phyloP scores from a whole-genome alignment of 2,329 filamentous ascomycete genomes.

The Clonostachys solani region DNA sequence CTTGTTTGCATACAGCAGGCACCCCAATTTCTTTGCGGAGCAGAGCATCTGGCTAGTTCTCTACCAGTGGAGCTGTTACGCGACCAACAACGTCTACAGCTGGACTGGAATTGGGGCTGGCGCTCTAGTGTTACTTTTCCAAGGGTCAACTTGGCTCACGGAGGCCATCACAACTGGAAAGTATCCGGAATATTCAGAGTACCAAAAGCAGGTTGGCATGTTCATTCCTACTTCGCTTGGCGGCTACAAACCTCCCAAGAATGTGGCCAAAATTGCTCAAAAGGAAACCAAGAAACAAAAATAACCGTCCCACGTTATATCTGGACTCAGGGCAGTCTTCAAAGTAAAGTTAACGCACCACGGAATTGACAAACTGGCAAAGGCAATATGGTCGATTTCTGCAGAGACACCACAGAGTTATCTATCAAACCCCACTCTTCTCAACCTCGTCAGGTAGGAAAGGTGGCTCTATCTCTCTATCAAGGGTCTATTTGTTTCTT shows the following conservation, averaged over 20 bases:
- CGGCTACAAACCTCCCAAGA: conserved; percentile 32
- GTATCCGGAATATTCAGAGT: conserved; percentile 83
- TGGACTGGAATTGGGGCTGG: conserved; percentile 73
- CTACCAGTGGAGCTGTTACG: conserved; percentile 83
- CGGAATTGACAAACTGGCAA: too few species aligned
- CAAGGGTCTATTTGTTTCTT: conserved; percentile 5
- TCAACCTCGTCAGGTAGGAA: too few species aligned
- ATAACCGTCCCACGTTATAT: conserved; percentile 9
- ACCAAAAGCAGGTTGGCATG: conserved; percentile 77
- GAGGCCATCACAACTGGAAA: conserved; percentile 77
- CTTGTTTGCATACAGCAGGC: conserved; percentile 82
- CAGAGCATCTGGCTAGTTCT: conserved; percentile 85
- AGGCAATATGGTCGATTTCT: too few species aligned
- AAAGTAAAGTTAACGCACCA: too few species aligned
- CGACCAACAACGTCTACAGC: conserved; percentile 66
- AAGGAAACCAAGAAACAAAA: conserved; percentile 35
- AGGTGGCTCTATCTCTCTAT: background rate
- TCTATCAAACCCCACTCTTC: background rate
- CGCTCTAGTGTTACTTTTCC: conserved; percentile 75
- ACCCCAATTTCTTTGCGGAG: conserved; percentile 93
- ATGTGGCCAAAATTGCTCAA: conserved; percentile 38
- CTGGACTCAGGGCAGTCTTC: background rate
- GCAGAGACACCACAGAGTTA: too few species aligned
- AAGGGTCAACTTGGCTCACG: conserved; percentile 83
- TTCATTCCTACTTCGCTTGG: conserved; percentile 64